A percentile compares a stretch with the other conserved stretches of the same genome.
phyloP scores from a whole-genome alignment of 2,329 filamentous ascomycete species.

The Trematosphaeria pertusa region DNA sequence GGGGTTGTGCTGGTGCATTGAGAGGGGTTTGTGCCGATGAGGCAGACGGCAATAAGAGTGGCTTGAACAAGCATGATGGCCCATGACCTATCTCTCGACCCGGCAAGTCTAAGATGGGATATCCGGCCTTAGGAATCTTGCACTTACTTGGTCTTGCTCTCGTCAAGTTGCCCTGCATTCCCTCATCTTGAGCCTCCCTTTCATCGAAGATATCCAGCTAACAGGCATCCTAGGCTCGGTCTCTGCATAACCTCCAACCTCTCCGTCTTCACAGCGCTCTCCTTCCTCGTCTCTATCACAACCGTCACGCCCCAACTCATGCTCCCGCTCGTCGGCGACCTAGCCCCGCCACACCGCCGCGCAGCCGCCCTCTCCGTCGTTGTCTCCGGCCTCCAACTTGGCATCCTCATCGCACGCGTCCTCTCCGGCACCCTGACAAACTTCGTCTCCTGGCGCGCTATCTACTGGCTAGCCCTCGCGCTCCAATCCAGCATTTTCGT shows the following conservation, averaged over 20 bases:
- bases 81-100: too few species aligned
- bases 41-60: too few species aligned
- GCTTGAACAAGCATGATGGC: too few species aligned
- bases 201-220: not conserved
- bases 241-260: slow-evolving; percentile 74
- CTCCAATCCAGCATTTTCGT: slow-evolving; percentile 72
- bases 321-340: slow-evolving; percentile 80
- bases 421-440: slow-evolving; percentile 78
- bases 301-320: slow-evolving; percentile 79
- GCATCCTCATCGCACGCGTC: slow-evolving; percentile 77
- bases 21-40: too few species aligned
- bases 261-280: slow-evolving; percentile 69
- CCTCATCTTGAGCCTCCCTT: not conserved
- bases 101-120: too few species aligned
- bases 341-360: slow-evolving; percentile 72
- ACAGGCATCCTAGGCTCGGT: slow-evolving; percentile 65
- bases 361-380: slow-evolving; percentile 76
- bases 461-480: slow-evolving; percentile 80
- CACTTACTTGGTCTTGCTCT: too few species aligned
- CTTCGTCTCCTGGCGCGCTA: slow-evolving; percentile 75
- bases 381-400: slow-evolving; percentile 76
- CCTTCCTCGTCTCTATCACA: slow-evolving; percentile 76
- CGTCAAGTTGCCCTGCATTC: too few species aligned
- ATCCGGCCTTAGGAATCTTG: too few species aligned
- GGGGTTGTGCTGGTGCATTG: not conserved